Percentiles rank a stretch among this genome's conserved stretches.
Evolutionary conservation across 768 basidiomycete species (phyloP).

Genomic region (Arthromyces matolae): DNA sequence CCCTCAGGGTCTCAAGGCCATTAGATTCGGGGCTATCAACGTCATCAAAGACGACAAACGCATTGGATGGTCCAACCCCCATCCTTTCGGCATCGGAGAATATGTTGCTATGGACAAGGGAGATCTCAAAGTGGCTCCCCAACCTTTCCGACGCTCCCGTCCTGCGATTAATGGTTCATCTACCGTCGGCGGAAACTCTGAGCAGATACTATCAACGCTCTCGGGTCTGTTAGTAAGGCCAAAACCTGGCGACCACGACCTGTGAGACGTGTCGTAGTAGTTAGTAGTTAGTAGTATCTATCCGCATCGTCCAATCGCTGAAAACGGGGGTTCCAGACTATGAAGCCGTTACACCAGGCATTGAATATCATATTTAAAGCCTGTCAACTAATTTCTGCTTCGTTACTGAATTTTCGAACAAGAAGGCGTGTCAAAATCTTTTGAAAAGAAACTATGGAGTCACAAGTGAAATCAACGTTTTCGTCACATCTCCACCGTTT

Average conservation of each 20-base stretch:
- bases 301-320: neutral
- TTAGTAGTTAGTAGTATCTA: no score
- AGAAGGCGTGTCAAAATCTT: no score
- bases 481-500: conserved; percentile 48
- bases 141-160: no score
- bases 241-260: neutral
- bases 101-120: conserved; percentile 34
- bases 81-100: conserved; percentile 44
- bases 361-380: no score
- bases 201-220: no score
- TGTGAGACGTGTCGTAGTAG: no score
- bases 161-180: no score
- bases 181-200: no score
- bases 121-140: neutral
- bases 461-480: conserved; percentile 45
- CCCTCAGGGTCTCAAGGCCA: conserved; percentile 36
- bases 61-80: conserved; percentile 39
- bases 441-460: conserved; percentile 11
- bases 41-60: conserved; percentile 21
- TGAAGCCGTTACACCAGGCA: no score
- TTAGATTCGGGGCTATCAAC: conserved; percentile 26
- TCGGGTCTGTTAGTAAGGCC: neutral
- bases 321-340: neutral
- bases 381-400: no score
- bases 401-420: no score